A percentile compares a stretch with the other conserved stretches of the same genome.
phyloP scores from a whole-genome alignment of 768 basidiomycete genomes.

The Phylloporus arenicola region DNA sequence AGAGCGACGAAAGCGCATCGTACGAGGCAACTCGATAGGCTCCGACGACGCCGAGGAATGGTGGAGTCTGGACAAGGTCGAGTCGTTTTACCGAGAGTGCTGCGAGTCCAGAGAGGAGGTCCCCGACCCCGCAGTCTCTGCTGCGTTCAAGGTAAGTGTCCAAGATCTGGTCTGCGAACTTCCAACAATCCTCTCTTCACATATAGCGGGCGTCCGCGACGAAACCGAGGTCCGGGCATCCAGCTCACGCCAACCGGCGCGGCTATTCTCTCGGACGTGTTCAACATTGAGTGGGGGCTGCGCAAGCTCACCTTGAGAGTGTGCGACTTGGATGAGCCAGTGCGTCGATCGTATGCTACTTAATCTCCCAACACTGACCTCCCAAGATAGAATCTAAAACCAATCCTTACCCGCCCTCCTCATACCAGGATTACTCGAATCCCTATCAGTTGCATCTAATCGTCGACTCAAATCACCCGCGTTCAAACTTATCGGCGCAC shows the following conservation, averaged over 20 bases:
- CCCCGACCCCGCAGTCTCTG: conserved; percentile 59
- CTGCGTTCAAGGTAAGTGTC: conserved; percentile 60
- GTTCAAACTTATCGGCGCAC: conserved; percentile 76
- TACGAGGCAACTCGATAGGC: conserved; percentile 47
- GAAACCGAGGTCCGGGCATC: too few species aligned
- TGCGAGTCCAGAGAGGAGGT: conserved; percentile 71
- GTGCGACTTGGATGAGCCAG: conserved; percentile 32
- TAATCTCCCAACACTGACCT: background rate
- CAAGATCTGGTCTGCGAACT: too few species aligned
- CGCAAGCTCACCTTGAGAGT: too few species aligned
- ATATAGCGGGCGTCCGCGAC: conserved; percentile 47
- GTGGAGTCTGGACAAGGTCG: conserved; percentile 85
- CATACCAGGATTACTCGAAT: conserved; percentile 74
- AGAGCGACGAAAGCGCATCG: conserved; percentile 60
- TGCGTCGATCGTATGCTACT: conserved; percentile 27
- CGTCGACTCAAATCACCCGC: too few species aligned
- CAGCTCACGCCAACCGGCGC: too few species aligned
- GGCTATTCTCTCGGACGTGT: too few species aligned
- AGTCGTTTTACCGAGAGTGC: conserved; percentile 82
- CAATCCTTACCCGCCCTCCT: conserved; percentile 85
- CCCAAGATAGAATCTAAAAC: conserved; percentile 64
- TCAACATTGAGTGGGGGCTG: too few species aligned
- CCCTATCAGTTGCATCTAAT: conserved; percentile 58
- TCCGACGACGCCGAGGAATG: conserved; percentile 48
- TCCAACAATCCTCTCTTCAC: too few species aligned